Base-by-base conservation (phyloP, 192 early-diverging fungal species). In the Chytriomyces confervae region DNA sequence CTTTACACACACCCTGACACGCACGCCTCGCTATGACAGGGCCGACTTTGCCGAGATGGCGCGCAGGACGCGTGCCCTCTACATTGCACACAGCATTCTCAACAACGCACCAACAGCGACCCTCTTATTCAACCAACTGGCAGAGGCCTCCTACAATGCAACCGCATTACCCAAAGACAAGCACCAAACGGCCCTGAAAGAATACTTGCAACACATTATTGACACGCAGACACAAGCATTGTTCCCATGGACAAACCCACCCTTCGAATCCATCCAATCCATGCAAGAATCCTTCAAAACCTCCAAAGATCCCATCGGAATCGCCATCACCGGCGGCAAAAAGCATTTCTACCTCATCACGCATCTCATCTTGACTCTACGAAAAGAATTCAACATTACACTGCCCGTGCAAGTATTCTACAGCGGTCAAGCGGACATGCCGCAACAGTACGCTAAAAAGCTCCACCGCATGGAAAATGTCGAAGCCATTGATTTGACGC, bases 361-460 rank as follows among this genome's bases (percentile, higher is more conserved):
- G n/a, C 69, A 71, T 44, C 8, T 29, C n/a, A 71, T 71, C 47
- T 6, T 71, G 6, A 13, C 69, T 8, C 9, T 71, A 18, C 47
- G 69, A n/a, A 48, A 51, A 60, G 50, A 57, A 11, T 71, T 47
- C 13, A 50, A 71, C 47, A 57, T 71, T n/a, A 9, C 20, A 18
- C 23, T 71, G 5, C 69, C 69, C n/a, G 47, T 71, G 44, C 44
- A 71, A 71, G 69, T 71, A 4, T 71, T 60, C 27, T 71, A 71
- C 27, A 27, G 16, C 7, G 69, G 69, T 5, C 11, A 18, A 3
- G 6, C 3, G 3, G 69, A 71, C 27, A 24, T 71, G 50, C n/a
- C 27, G 13, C 69, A 48, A 23, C 13, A 11, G 0, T 24, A 24
- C 27, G 13, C 57, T 5, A 43, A 71, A 18, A 18, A 24, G 13